Evolutionary conservation across 129 eudicot species (phyloP), one percentile per base, ranked within the genome.

Genomic region (Artemisia argyi): DNA sequence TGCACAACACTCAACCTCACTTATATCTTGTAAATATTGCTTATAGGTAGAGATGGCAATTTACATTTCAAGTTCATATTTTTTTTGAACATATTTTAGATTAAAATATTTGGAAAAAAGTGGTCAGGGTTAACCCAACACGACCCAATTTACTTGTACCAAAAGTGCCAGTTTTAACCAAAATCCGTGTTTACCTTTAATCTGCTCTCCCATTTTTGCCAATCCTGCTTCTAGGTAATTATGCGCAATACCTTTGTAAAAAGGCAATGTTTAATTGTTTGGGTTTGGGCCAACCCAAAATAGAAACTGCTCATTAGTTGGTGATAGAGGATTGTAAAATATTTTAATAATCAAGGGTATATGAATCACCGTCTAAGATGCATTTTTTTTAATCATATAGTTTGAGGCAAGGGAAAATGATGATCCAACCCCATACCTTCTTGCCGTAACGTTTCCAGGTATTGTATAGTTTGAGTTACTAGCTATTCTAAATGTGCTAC

Each of bases 351-450:
- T 26, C 9, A 54, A 55, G 26, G 56, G 61, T 28, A 26, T 67
- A 5, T 61, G 74, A 44, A 58, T 73, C 58, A 28, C 26, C 26
- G 19, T n/a, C 74, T 84, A 58, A 61, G 32, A 14, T 49, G 10
- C 57, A 67, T 44, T 10, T 72, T 72, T 24, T 30, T 11, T 78
- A 58, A 22, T 47, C 52, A 13, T 49, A 14, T 68, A 87, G 88
- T 74, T 90, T 20, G 82, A 80, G 11, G 75, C 68, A 49, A 82
- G 88, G 66, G 87, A 80, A 61, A 60, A 68, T 7, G 85, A 73
- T 52, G 93, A 89, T 79, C 83, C 81, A 22, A 28, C 71, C 28
- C 92, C 90, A 3, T 87, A 90, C 73, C 91, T 90, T 70, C 86
- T 90, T 65, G 83, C 82, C 24, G 66, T 87, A 49, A 86, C 92